Base-by-base conservation (phyloP, 805 yeast genomes). In the Hanseniaspora occidentalis region DNA sequence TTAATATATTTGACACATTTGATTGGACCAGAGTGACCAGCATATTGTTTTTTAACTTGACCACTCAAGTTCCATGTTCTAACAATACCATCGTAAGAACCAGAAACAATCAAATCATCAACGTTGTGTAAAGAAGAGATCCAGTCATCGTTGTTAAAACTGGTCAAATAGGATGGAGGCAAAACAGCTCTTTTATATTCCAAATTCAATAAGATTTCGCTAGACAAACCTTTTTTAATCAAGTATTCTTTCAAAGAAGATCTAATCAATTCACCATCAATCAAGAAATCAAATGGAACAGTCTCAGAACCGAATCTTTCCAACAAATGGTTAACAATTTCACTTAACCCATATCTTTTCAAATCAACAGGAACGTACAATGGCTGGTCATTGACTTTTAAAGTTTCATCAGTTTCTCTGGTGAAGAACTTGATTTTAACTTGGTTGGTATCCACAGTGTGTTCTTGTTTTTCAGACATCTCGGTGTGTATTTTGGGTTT, bases 81-180 rank as follows among this genome's bases (percentile, higher is more conserved):
- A 19, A 89, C 95, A 23, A 89, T 73, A 50, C 97, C 97, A 58
- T 92, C 98, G 55, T 88, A 92, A 0, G 94, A 78, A 31, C 97
- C 98, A 11, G 92, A 77, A 35, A 86, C 67, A 40, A 89, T 82
- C 52, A 71, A 70, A 35, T 38, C 39, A 11, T 39, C 38, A 34
- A 37, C 33, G 24, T 77, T 70, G 44, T 65, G 75, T 50, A 66
- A 60, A 1, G 94, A 72, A 18, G 95, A 84, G 19, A 92, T 75
- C 98, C 98, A 92, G 61, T 92, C 98, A 46, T 89, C 95, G 54
- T 89, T 86, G 54, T 77, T 75, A 61, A 80, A 92, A 35, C 94
- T 79, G 2, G 94, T 85, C 47, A 86, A 66, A 54, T 75, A 88
- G 20, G 89, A 77, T n/a, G 98, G 98, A 16, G 98, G 98, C 39